Percentiles rank a stretch among this genome's conserved stretches.
These are phyloP conservation scores for Cytidiella melzeri DNA, from an alignment of 768 basidiomycete genomes.

Conservation along the genomic window DNA sequence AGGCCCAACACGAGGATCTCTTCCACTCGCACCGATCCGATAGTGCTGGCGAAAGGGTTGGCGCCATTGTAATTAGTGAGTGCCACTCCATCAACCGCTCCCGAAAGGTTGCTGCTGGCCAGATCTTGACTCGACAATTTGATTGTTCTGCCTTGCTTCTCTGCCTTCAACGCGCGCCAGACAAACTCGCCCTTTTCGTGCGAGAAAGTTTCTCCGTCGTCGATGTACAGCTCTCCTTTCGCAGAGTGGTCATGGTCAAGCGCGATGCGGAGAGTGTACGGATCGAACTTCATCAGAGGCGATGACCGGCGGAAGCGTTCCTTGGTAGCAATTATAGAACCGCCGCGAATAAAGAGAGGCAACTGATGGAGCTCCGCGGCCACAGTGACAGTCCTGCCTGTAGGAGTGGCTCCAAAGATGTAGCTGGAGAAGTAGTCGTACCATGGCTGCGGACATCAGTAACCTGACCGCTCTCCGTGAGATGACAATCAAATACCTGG, in stretches of 20 bases:
- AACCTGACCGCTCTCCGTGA: too few species aligned
- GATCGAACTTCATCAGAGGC: slow-evolving; percentile 83
- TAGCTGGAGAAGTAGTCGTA: slow-evolving; percentile 85
- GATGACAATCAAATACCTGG: too few species aligned
- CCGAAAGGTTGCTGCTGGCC: slow-evolving; percentile 34
- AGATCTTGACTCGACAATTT: slow-evolving; percentile 48
- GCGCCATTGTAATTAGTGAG: slow-evolving; percentile 42
- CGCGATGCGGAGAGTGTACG: slow-evolving; percentile 86
- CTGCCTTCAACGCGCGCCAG: slow-evolving; percentile 73
- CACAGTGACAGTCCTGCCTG: slow-evolving; percentile 68
- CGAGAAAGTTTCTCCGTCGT: slow-evolving; percentile 83
- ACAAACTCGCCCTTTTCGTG: slow-evolving; percentile 75
- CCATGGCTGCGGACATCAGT: slow-evolving; percentile 58
- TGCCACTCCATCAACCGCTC: slow-evolving; percentile 47
- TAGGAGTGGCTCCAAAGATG: slow-evolving; percentile 58
- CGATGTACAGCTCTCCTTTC: slow-evolving; percentile 84
- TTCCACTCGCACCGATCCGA: slow-evolving; percentile 74
- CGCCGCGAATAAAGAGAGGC: slow-evolving; percentile 86
- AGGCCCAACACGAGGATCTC: slow-evolving; percentile 78
- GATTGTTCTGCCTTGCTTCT: slow-evolving; percentile 39
- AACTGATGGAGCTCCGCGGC: slow-evolving; percentile 72
- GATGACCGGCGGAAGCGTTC: slow-evolving; percentile 85
- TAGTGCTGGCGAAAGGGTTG: slow-evolving; percentile 65
- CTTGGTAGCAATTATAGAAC: slow-evolving; percentile 82
- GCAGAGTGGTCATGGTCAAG: slow-evolving; percentile 56